Conservation (phyloP, 73 alveolate species). For the Uronychia binucleata region DNA sequence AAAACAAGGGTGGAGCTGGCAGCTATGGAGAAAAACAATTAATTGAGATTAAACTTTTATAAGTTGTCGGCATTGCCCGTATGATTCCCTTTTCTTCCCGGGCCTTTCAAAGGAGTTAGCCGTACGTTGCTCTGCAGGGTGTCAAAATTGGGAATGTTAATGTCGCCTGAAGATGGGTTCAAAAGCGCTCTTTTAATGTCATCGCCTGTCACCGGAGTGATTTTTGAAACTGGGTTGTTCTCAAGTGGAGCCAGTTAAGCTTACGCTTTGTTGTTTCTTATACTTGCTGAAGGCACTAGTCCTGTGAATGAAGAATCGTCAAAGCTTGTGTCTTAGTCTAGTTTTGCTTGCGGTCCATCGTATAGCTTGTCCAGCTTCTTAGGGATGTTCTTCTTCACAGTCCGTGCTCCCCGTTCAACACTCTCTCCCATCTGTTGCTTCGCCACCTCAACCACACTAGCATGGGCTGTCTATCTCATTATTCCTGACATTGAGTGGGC, state of each 20-base stretch:
- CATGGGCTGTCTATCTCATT: not conserved
- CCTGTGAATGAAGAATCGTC: not conserved
- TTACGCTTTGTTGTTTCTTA: not conserved
- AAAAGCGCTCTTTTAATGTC: not conserved
- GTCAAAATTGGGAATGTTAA: not conserved
- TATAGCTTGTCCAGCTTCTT: not conserved
- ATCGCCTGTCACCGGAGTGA: not conserved
- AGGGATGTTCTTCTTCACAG: not conserved
- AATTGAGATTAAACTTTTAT: not conserved
- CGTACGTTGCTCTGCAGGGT: not conserved
- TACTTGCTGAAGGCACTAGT: not conserved
- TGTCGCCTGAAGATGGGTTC: not conserved
- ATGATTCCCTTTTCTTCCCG: too few relatives aligned
- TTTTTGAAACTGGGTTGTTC: not conserved
- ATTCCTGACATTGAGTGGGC: not conserved
- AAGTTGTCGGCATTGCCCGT: not conserved
- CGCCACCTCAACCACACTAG: not conserved
- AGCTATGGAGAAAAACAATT: not conserved
- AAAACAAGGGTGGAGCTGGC: not conserved
- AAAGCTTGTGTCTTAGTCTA: not conserved
- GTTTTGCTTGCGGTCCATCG: not conserved
- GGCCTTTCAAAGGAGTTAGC: not conserved
- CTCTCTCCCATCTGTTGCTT: not conserved
- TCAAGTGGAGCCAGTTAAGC: not conserved
- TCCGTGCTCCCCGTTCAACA: not conserved